Base-by-base conservation (phyloP, 371 early-diverging fungal genomes). In the Blakeslea trispora region DNA sequence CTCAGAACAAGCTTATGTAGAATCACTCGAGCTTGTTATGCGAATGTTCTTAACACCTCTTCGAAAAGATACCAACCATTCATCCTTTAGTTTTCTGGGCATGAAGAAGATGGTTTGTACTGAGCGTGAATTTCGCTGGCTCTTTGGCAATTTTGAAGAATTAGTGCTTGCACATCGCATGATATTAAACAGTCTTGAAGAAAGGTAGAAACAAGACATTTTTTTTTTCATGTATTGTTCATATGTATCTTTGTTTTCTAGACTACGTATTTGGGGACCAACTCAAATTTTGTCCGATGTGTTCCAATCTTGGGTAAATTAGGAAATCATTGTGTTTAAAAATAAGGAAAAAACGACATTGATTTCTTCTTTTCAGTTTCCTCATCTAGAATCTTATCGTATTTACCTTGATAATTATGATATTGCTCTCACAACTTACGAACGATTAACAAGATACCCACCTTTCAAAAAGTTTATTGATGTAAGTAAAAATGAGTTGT, bases 381-480 rank as follows among this genome's bases (percentile, higher is more conserved):
- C 70, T n/a, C 45, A 53, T 14, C 35, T 77, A 24, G 53, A 64
- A 6, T 54, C 61, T n/a, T 77, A 77, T 41, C 61, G 57, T 28
- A 47, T 46, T 8, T 77, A 74, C 48, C 50, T 74, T 8, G 64
- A 65, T 11, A 72, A 77, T 47, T 77, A 77, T 45, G 72, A 49
- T 53, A 62, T 70, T 14, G 61, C 71, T 9, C 58, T 77, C 9
- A 71, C 74, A 19, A 77, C 74, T 4, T 72, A 69, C 56, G 78
- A 77, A 40, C 59, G 74, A 22, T 52, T 77, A 11, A 59, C 68
- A 21, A 53, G 70, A 50, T 74, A 72, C 39, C 68, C 69, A 40
- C 74, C 78, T 3, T 77, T 77, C 32, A 74, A 74, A 46, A 77
- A 77, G 51, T 77, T 74, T 54, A 61, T 77, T 44, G 74, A 74